phyloP scores from a whole-genome alignment of 192 early-diverging fungal species.

The Backusella westeae region DNA sequence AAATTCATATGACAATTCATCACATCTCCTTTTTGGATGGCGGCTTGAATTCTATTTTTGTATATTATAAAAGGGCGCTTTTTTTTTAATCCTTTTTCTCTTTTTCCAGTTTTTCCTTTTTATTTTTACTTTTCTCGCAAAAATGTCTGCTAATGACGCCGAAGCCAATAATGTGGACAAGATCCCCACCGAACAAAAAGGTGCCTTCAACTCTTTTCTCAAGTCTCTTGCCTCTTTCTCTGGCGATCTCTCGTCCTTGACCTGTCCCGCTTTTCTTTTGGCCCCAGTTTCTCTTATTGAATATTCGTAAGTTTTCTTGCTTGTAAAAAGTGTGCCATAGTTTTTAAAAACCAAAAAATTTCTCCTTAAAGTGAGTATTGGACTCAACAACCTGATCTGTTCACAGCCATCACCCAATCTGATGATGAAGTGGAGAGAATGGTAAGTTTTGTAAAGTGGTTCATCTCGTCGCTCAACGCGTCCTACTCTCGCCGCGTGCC shows the following conservation, averaged over 20 bases:
- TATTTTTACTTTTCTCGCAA: neutral
- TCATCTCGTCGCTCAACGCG: slow-evolving; percentile 76
- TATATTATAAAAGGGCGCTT: neutral
- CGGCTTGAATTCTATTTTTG: neutral
- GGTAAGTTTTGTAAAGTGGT: slow-evolving; percentile 70
- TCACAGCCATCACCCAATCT: slow-evolving; percentile 65
- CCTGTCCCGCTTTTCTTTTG: slow-evolving; percentile 73
- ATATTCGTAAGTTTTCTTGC: slow-evolving; percentile 48
- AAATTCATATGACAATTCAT: neutral
- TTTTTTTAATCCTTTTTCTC: neutral
- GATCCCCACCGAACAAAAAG: slow-evolving; percentile 54
- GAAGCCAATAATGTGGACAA: slow-evolving; percentile 29
- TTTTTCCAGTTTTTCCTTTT: neutral
- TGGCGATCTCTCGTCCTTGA: slow-evolving; percentile 75
- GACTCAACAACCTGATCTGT: slow-evolving; percentile 57
- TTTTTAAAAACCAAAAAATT: neutral
- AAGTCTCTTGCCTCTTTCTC: slow-evolving; percentile 70
- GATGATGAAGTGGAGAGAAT: slow-evolving; percentile 60
- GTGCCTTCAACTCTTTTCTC: slow-evolving; percentile 61
- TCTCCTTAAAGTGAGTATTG: slow-evolving; percentile 49
- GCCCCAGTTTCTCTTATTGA: slow-evolving; percentile 73
- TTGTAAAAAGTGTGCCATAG: slow-evolving; percentile 13
- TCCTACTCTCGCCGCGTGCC: slow-evolving; percentile 70
- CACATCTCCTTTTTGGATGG: neutral
- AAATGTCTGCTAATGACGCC: neutral